Evolutionary conservation across 1,284 basidiomycete species (phyloP), one percentile per base, ranked within the genome.

Genomic region (Moniliophthora roreri): DNA sequence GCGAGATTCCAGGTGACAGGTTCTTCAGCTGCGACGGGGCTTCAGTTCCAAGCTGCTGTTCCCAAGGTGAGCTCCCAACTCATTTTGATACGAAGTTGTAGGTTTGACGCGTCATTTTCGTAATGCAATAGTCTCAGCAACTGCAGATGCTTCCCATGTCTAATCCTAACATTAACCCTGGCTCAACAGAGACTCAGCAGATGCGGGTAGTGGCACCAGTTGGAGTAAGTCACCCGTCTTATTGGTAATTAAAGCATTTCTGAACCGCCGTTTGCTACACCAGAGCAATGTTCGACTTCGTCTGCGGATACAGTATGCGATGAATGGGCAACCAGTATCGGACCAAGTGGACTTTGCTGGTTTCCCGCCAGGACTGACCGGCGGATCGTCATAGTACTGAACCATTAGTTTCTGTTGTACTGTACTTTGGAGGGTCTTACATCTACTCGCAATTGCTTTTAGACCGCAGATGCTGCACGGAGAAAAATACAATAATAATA

Each of bases 81-180:
- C 16, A 48, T 15, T 3, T 48, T 21, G 34, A 38, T 2, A 40
- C 53, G 34, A 6, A 21, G 50, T n/a, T 39, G 35, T 10, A n/a
- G n/a, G 16, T 48, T 15, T 38, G 21, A 51, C 20, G 15, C 54
- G 37, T 50, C 47, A 44, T 40, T 49, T 51, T n/a, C 41, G 52
- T 16, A 48, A 10, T 45, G 24, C 20, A 42, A 4, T 64, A 97
- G 94, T 94, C 94, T 0, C 96, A 98, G 75, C 95, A 98, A 68
- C 70, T 99, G 54, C 95, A 98, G 68, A 99, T 99, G 96, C 81
- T 95, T 55, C 93, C 96, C 4, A 98, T 99, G 87, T 95, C 93
- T 7, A 95, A 88, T 69, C 73, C 89, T 9, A 86, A 85, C 50
- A 78, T 99, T 21, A 74, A 71, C 13, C 88, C 93, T 0, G 94